Percentiles rank a stretch among this genome's conserved stretches.
Evolutionary conservation across 164 flowering plant genomes (phyloP).

Genomic region (Stephania yunnanensis): DNA sequence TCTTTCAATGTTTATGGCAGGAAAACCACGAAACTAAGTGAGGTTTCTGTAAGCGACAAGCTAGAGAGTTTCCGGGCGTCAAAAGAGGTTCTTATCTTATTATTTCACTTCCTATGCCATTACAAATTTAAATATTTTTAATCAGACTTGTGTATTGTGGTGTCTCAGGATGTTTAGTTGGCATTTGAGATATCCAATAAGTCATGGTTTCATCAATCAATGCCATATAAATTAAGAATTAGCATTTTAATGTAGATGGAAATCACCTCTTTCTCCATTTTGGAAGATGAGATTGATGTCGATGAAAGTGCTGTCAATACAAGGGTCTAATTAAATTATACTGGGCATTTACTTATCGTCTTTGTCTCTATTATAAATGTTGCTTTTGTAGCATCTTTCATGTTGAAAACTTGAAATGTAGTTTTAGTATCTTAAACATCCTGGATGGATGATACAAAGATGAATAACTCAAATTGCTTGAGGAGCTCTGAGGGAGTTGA

Average conservation of each 20-base stretch:
- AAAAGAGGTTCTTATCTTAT: conserved; percentile 55
- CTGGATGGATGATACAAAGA: no score
- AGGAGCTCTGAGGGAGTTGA: no score
- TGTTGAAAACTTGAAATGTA: background rate
- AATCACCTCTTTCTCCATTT: background rate
- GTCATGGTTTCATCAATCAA: background rate
- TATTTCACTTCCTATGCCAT: background rate
- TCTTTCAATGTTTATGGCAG: conserved; percentile 29
- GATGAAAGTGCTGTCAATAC: background rate
- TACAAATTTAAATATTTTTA: background rate
- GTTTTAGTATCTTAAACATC: no score
- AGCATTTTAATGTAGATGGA: background rate
- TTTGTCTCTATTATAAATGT: background rate
- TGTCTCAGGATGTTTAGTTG: background rate
- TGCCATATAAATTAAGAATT: background rate
- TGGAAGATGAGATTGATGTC: no score
- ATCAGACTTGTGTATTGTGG: background rate
- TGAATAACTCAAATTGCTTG: no score
- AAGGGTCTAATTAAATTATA: background rate
- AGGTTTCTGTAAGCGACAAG: conserved; percentile 89
- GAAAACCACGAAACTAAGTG: conserved; percentile 66
- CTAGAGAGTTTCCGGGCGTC: conserved; percentile 87
- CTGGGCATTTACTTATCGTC: background rate
- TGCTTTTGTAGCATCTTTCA: background rate
- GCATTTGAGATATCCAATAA: background rate